A percentile compares a stretch with the other conserved stretches of the same genome.
Evolutionary conservation across 768 basidiomycete species (phyloP).

Genomic region (Boletus rufocinnamomeus): DNA sequence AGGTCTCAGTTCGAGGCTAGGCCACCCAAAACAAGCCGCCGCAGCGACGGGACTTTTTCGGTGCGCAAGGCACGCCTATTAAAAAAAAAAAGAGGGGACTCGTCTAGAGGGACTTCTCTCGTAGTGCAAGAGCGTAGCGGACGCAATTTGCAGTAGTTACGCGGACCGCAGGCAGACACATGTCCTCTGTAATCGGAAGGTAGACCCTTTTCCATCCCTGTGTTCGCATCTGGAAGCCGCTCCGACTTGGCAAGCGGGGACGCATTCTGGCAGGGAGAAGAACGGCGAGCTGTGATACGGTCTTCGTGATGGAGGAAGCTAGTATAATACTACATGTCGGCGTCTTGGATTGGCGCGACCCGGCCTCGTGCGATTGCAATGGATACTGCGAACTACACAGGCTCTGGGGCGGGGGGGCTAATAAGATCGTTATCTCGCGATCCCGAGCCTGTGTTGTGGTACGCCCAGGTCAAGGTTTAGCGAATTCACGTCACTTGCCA

Average conservation of each 20-base stretch:
- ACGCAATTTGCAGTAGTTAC: slow-evolving; percentile 26
- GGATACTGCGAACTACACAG: slow-evolving; percentile 5
- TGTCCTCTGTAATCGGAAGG: slow-evolving; percentile 23
- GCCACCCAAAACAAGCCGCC: slow-evolving; percentile 6
- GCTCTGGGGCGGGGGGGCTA: not conserved
- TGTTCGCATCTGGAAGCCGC: slow-evolving; percentile 19
- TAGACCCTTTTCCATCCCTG: slow-evolving; percentile 29
- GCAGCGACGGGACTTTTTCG: slow-evolving; percentile 12
- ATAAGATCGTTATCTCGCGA: slow-evolving; percentile 36
- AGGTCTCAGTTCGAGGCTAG: slow-evolving; percentile 4
- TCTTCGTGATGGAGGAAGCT: slow-evolving; percentile 25
- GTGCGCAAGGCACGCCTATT: slow-evolving; percentile 22
- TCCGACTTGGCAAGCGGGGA: slow-evolving; percentile 20
- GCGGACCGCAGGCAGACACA: slow-evolving; percentile 35
- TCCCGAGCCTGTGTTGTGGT: slow-evolving; percentile 21
- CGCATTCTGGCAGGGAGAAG: slow-evolving; percentile 15
- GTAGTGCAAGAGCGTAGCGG: slow-evolving; percentile 26
- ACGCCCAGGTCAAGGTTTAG: slow-evolving; percentile 20
- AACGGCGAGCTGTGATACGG: slow-evolving; percentile 17
- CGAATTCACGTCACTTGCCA: slow-evolving; percentile 30
- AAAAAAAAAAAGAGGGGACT: slow-evolving; percentile 19
- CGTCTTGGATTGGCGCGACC: slow-evolving; percentile 27
- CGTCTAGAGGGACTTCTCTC: slow-evolving; percentile 19
- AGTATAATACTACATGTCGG: slow-evolving; percentile 9
- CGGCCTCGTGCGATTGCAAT: slow-evolving; percentile 17